These are phyloP conservation scores for Alternaria consortialis DNA, from an alignment of 2,329 filamentous ascomycete species.

Conservation along the genomic window DNA sequence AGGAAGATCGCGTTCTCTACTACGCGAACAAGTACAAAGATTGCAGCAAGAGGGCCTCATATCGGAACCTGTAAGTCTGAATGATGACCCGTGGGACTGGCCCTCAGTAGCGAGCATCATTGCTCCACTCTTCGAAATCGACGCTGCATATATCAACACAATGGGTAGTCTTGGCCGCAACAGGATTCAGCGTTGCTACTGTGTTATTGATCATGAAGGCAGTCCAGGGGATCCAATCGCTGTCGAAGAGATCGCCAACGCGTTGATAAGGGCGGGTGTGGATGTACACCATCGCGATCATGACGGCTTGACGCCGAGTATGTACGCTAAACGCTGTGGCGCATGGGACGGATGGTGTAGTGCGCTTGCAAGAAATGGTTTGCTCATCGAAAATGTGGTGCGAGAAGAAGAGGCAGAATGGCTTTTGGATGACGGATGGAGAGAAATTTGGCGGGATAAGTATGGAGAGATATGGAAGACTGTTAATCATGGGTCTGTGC, in stretches of 20 bases:
- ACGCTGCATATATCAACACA: conserved; percentile 3
- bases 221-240: neutral
- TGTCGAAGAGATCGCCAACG: neutral
- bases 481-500: neutral
- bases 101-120: conserved; percentile 2
- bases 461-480: neutral
- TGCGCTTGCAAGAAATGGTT: conserved; percentile 9
- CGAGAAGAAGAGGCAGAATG: conserved; percentile 8
- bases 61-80: neutral
- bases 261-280: conserved; percentile 7
- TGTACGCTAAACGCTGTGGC: conserved; percentile 6
- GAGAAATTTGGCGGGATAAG: neutral
- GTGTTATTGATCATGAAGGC: neutral
- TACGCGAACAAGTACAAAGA: conserved; percentile 1
- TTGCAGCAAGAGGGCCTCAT: conserved; percentile 9
- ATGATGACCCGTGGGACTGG: conserved; percentile 11
- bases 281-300: neutral
- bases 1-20: conserved; percentile 3
- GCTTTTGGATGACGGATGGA: conserved; percentile 10
- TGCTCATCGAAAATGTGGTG: conserved; percentile 8
- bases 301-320: conserved; percentile 7
- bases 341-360: conserved; percentile 14
- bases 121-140: conserved; percentile 2
- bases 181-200: conserved; percentile 5
- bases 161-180: conserved; percentile 9